Percentiles rank a stretch among this genome's conserved stretches.
These are phyloP conservation scores for Amylostereum areolatum DNA, from an alignment of 1,284 basidiomycete species.

Conservation along the genomic window DNA sequence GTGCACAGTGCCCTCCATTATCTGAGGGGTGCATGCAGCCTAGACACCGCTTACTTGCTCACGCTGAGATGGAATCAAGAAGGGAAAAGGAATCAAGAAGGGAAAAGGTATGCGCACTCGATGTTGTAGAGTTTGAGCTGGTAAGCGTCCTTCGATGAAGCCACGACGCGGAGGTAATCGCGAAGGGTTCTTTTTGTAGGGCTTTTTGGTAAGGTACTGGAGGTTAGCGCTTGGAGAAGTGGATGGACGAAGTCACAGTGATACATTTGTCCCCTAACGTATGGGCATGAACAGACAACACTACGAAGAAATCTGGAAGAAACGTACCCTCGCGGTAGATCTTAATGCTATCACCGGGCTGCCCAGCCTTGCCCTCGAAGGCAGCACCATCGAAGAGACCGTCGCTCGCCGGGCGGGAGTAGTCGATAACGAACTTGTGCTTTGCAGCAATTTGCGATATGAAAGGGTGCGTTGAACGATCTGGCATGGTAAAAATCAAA, in stretches of 20 bases:
- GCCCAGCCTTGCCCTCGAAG: constrained; percentile 80
- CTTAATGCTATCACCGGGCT: constrained; percentile 82
- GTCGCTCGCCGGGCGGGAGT: constrained; percentile 87
- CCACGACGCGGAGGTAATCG: constrained; percentile 74
- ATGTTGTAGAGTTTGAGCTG: constrained; percentile 94
- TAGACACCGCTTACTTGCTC: too few species aligned
- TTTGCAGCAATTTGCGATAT: too few species aligned
- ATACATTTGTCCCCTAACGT: constrained; percentile 75
- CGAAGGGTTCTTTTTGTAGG: constrained; percentile 84
- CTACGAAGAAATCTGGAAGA: too few species aligned
- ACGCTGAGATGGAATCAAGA: too few species aligned
- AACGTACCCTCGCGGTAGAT: constrained; percentile 74
- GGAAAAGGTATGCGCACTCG: too few species aligned
- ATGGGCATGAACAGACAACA: too few species aligned
- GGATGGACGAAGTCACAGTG: constrained; percentile 75
- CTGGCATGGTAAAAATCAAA: too few species aligned
- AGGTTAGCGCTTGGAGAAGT: constrained; percentile 91
- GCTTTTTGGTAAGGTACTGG: constrained; percentile 95
- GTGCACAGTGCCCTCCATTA: too few species aligned
- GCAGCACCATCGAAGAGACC: constrained; percentile 88
- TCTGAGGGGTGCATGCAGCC: too few species aligned
- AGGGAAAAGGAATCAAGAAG: not conserved
- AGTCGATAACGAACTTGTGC: constrained; percentile 95
- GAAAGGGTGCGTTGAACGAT: too few species aligned
- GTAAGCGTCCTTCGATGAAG: constrained; percentile 85